Evolutionary conservation across 176 grass and related monocot genomes (phyloP).

Genomic region (Areca catechu): DNA sequence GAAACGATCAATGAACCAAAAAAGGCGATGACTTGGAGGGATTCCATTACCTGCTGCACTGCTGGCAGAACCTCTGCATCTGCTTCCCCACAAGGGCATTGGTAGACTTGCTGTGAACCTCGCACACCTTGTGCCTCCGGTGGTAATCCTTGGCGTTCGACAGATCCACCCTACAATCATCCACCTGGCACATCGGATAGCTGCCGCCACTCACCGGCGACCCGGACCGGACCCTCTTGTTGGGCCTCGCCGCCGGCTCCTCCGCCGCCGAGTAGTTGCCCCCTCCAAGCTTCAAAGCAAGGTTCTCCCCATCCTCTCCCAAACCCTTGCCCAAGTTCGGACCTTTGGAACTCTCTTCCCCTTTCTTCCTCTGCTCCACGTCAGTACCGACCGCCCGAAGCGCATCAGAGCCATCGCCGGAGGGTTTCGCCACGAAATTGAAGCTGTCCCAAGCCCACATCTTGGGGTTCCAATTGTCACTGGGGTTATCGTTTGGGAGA

Average conservation of each 20-base stretch:
- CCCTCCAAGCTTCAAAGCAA: constrained; percentile 52
- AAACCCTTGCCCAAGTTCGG: constrained; percentile 2
- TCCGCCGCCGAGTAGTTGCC: constrained; percentile 5
- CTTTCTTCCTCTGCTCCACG: constrained; percentile 14
- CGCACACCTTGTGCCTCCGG: constrained; percentile 83
- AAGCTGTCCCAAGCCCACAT: constrained; percentile 94
- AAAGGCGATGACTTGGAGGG: background rate
- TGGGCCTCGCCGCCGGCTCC: constrained; percentile 40
- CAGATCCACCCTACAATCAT: constrained; percentile 83
- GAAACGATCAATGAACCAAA: too few species aligned
- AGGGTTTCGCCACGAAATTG: constrained; percentile 43
- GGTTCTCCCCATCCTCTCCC: constrained; percentile 13
- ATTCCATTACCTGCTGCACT: constrained; percentile 82
- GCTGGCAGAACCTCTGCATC: constrained; percentile 98
- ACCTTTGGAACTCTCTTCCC: constrained; percentile 3
- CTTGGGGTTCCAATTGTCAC: constrained; percentile 69
- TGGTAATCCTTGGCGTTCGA: constrained; percentile 89
- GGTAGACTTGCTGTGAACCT: constrained; percentile 79
- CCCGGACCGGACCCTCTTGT: constrained; percentile 73
- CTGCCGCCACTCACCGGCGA: constrained; percentile 48
- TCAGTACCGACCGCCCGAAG: background rate
- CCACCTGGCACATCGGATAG: constrained; percentile 97
- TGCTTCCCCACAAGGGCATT: constrained; percentile 77
- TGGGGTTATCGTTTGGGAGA: constrained; percentile 1
- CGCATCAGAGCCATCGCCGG: constrained; percentile 18